phyloP scores from a whole-genome alignment of 202 grass and related monocot genomes.

The Bolboschoenoplectus hybrid region DNA sequence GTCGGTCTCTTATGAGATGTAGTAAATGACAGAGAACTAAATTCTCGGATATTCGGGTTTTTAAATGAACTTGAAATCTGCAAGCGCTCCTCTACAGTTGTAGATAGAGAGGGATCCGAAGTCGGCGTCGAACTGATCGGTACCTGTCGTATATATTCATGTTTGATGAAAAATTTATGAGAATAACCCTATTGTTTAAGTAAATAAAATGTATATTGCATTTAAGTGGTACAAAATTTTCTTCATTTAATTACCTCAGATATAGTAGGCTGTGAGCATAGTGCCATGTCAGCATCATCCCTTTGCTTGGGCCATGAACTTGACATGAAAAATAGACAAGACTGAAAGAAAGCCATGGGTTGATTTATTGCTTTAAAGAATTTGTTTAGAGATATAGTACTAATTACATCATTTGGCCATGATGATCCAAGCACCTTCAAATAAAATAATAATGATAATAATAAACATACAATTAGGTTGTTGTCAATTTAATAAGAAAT shows the following conservation, averaged over 20 bases:
- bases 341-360: constrained; percentile 46
- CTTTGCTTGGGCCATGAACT: constrained; percentile 32
- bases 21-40: constrained; percentile 37
- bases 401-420: constrained; percentile 45
- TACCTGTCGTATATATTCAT: constrained; percentile 25
- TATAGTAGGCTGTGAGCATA: constrained; percentile 12
- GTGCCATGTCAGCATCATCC: constrained; percentile 34
- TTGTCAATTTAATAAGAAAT: not conserved
- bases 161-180: not conserved
- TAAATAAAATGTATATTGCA: too few species aligned
- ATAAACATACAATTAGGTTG: constrained; percentile 31
- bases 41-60: constrained; percentile 18
- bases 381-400: constrained; percentile 48
- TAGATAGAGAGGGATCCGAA: not conserved
- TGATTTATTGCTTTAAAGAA: constrained; percentile 50
- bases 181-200: not conserved
- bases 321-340: constrained; percentile 41
- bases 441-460: not conserved
- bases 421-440: constrained; percentile 59
- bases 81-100: not conserved
- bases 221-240: too few species aligned
- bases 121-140: constrained; percentile 26
- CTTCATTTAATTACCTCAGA: too few species aligned
- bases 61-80: constrained; percentile 2
- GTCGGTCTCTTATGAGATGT: constrained; percentile 37